Conservation (phyloP, 2,329 filamentous ascomycete species). For the Fusarium burgessii region DNA sequence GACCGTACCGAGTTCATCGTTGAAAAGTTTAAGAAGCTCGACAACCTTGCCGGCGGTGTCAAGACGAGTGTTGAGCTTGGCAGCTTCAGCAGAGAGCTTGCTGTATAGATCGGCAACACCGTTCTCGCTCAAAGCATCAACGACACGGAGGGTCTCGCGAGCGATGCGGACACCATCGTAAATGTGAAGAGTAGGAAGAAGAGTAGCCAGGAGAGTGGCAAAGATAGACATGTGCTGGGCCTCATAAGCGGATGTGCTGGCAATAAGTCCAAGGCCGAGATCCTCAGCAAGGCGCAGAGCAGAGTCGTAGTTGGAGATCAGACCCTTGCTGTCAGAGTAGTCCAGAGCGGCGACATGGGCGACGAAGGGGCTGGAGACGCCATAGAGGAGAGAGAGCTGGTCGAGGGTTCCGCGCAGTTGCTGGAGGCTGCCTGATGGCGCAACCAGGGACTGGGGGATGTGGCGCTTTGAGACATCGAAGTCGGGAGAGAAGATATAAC, state of each 20-base stretch:
- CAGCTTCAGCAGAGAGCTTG: conserved; percentile 71
- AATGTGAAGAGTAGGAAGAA: conserved; percentile 86
- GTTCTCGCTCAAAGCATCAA: conserved; percentile 81
- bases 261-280: conserved; percentile 85
- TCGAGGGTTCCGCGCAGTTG: conserved; percentile 87
- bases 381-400: conserved; percentile 91
- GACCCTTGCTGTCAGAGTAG: conserved; percentile 75
- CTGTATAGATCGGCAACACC: conserved; percentile 78
- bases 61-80: conserved; percentile 75
- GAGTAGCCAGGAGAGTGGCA: conserved; percentile 80
- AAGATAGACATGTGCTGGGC: conserved; percentile 96
- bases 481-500: conserved; percentile 98
- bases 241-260: conserved; percentile 89
- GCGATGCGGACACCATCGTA: conserved; percentile 89
- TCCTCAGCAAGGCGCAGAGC: conserved; percentile 88
- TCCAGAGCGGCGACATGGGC: conserved; percentile 93
- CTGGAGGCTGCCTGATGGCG: conserved; percentile 83
- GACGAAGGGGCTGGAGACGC: conserved; percentile 91
- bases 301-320: conserved; percentile 89
- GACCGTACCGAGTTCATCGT: conserved; percentile 91
- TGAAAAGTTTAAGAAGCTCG: conserved; percentile 79
- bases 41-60: conserved; percentile 79
- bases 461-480: conserved; percentile 92
- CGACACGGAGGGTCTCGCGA: conserved; percentile 83
- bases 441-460: conserved; percentile 90